Evolutionary conservation across 345 rosid genomes (phyloP).

Genomic region (Theobroma cacao): DNA sequence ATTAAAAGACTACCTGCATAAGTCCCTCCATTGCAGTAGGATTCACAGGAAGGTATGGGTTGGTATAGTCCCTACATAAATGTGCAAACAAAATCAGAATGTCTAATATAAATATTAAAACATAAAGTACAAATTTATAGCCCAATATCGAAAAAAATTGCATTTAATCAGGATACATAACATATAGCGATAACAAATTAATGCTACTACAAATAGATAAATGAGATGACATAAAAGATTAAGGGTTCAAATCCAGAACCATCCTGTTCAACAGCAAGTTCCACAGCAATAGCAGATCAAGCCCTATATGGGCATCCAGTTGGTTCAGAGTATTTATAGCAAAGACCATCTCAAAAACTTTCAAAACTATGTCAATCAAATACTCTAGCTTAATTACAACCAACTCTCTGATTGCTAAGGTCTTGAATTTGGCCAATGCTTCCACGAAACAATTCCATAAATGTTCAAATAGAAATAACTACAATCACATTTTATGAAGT

Average conservation of each 20-base stretch:
- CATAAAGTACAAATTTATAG: background rate
- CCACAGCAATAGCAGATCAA: background rate
- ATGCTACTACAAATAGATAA: background rate
- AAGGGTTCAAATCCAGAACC: background rate
- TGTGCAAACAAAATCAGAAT: conserved; percentile 12
- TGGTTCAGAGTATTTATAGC: background rate
- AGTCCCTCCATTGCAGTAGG: conserved; percentile 87
- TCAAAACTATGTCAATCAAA: background rate
- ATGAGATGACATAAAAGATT: background rate
- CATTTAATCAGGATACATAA: background rate
- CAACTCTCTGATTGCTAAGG: background rate
- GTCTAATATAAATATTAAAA: conserved; percentile 21
- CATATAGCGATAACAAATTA: background rate
- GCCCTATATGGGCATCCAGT: background rate
- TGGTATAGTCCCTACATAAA: conserved; percentile 83
- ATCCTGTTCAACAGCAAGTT: background rate
- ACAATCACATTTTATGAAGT: background rate
- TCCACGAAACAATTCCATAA: background rate
- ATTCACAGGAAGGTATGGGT: conserved; percentile 96
- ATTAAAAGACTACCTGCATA: conserved; percentile 53
- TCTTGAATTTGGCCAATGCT: background rate
- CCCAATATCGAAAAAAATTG: background rate
- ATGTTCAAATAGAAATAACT: background rate
- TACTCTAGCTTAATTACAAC: background rate
- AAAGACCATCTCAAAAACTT: background rate